Evolutionary conservation across 495 filamentous ascomycete species (phyloP).

Genomic region (Xylaria sp.): DNA sequence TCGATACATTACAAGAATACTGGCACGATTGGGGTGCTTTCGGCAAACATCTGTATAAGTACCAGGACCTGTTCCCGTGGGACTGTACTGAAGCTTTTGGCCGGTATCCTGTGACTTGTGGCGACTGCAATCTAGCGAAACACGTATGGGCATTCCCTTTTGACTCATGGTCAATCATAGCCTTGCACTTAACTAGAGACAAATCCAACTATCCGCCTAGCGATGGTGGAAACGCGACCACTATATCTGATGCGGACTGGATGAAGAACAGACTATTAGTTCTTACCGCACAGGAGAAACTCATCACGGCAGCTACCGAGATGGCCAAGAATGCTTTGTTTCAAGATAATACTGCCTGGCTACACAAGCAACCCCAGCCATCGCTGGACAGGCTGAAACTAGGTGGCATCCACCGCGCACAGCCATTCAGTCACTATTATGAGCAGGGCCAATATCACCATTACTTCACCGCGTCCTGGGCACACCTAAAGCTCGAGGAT

Average conservation of each 20-base stretch:
- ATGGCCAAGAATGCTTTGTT: neutral
- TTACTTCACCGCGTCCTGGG: neutral
- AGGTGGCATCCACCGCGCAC: constrained; percentile 9
- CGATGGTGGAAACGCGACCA: neutral
- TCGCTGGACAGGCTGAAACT: neutral
- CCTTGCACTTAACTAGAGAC: neutral
- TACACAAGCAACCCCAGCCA: neutral
- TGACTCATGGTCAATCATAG: constrained; percentile 5
- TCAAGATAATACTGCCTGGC: neutral
- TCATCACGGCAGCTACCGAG: constrained; percentile 6
- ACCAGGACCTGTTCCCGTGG: constrained; percentile 5
- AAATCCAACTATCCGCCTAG: neutral
- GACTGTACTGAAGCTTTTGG: constrained; percentile 5
- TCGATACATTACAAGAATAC: constrained; percentile 1
- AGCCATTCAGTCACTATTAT: constrained; percentile 7
- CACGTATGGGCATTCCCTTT: constrained; percentile 5
- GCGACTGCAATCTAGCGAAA: neutral
- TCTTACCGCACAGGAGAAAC: constrained; percentile 8
- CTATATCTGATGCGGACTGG: neutral
- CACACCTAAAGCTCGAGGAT: neutral
- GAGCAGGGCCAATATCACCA: constrained; percentile 1
- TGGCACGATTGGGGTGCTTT: constrained; percentile 4
- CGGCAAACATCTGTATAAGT: constrained; percentile 2
- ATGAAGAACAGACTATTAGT: neutral
- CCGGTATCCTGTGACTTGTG: constrained; percentile 5